Evolutionary conservation across 2,329 filamentous ascomycete species (phyloP), one percentile per base, ranked within the genome.

Genomic region (Xylaria arbuscula): DNA sequence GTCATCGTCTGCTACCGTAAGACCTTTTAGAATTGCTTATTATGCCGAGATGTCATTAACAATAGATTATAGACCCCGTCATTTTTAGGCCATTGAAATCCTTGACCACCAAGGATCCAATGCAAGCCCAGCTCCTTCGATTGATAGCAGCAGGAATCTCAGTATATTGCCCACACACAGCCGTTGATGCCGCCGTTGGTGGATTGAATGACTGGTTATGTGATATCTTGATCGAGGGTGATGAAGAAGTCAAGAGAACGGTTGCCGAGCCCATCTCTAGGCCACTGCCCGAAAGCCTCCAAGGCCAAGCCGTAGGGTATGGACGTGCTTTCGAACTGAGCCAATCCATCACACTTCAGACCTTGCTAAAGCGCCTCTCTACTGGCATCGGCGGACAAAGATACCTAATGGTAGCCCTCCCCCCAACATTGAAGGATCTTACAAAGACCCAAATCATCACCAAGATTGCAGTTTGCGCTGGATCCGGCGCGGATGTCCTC

Each of bases 161-260:
- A 72, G 94, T 99, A 65, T 99, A 98, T 84, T 94, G 92, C 72
- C 96, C 96, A 0, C 96, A 99, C 81, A 99, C 96, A 0, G 95
- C 96, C 15, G 89, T 98, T 51, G 96, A 99, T 80, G 93, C 93
- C 47, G 93, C 93, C 0, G 88, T 90, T 0, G 89, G 90, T 19
- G 96, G 96, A 3, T 88, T 99, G 73, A 97, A 94, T 77, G 93
- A 97, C 79, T 99, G 95, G 95, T 89, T 99, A 10, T 93, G 93
- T 68, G 92, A 97, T 76, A 90, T 97, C 57, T 88, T 98, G 22
- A 90, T 90, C 1, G 90, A 89, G 10, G 73, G 74, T 24, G 72
- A 75, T 47, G 53, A 71, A 68, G 70, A 74, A n/a, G 78, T 77
- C 40, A 74, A 77, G 55, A 82, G 82, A 34, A 80, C 81, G 24